Evolutionary conservation across 1,139 yeast genomes (phyloP), one percentile per base, ranked within the genome.

Genomic region (Candida sanyaensis): DNA sequence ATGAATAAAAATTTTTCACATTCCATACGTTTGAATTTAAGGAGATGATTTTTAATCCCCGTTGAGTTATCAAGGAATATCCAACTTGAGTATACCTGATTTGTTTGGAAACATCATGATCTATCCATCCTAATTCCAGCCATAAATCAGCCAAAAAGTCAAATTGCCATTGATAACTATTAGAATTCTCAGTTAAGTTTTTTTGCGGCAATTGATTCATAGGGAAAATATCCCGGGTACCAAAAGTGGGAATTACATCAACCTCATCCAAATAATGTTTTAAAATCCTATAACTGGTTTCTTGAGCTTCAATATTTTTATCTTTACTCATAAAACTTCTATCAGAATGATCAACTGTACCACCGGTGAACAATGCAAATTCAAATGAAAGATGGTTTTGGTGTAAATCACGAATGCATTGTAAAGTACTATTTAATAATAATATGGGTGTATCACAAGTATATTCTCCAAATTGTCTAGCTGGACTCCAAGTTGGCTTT

Each of bases 91-190:
- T 58, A 41, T 66, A 63, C 42, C 68, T 62, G 12, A 72, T 66
- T 45, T 69, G 61, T 43, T 63, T 64, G 4, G 71, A 59, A 41
- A 64, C 61, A 24, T 61, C 56, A 36, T 56, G 50, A 38, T 52
- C 68, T 28, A 77, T 51, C 83, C 83, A 78, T 8, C 67, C 75
- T 47, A 65, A 63, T 27, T 61, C 56, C 24, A 55, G 52, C 71
- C 71, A 67, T 17, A 60, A 49, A 42, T 65, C 67, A 7, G 68
- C 61, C 48, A 66, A 49, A 30, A 60, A 58, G 39, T 66, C 68
- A 50, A 60, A 63, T 49, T 66, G 65, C 67, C 68, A 64, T 50
- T 65, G 67, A 49, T 52, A 57, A 12, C 47, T 46, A 37, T 44
- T 45, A 9, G 57, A 37, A 37, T 48, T 51, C 24, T 53, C 55